Conservation (phyloP, 2,329 filamentous ascomycete genomes). For the Venturia carpophila region DNA sequence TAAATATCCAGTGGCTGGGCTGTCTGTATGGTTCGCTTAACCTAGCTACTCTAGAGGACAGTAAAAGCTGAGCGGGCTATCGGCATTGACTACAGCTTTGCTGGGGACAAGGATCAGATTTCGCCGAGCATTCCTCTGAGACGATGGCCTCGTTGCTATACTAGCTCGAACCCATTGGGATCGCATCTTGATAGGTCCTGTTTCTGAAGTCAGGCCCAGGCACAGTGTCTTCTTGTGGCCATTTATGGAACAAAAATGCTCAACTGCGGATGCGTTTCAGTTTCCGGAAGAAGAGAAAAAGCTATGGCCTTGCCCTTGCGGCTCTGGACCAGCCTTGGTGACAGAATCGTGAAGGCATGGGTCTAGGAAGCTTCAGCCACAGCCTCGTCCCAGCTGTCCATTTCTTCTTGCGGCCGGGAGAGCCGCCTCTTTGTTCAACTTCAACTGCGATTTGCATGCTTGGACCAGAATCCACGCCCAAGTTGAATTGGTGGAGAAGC, state of each 20-base stretch:
- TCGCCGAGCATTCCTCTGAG: background rate
- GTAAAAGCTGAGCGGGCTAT: background rate
- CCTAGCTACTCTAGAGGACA: background rate
- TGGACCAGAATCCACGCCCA: background rate
- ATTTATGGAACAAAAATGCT: background rate
- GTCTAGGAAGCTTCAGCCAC: constrained; percentile 8
- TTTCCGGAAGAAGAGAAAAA: background rate
- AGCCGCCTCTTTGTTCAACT: background rate
- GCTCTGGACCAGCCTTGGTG: constrained; percentile 1
- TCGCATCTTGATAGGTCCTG: background rate
- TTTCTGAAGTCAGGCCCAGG: background rate
- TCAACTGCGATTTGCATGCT: background rate
- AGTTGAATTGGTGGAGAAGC: background rate
- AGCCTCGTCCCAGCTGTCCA: background rate
- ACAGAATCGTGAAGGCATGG: background rate
- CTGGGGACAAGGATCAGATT: too few relatives aligned
- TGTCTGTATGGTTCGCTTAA: background rate
- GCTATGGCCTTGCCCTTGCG: constrained; percentile 6
- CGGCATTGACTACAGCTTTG: background rate
- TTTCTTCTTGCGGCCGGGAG: constrained; percentile 10
- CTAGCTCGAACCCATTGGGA: background rate
- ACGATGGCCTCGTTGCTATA: background rate
- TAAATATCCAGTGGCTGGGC: background rate
- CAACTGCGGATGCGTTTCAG: background rate
- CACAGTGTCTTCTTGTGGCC: background rate